Evolutionary conservation across 2,329 filamentous ascomycete genomes (phyloP), one percentile per base, ranked within the genome.

Genomic region (Berkeleyomyces basicola): DNA sequence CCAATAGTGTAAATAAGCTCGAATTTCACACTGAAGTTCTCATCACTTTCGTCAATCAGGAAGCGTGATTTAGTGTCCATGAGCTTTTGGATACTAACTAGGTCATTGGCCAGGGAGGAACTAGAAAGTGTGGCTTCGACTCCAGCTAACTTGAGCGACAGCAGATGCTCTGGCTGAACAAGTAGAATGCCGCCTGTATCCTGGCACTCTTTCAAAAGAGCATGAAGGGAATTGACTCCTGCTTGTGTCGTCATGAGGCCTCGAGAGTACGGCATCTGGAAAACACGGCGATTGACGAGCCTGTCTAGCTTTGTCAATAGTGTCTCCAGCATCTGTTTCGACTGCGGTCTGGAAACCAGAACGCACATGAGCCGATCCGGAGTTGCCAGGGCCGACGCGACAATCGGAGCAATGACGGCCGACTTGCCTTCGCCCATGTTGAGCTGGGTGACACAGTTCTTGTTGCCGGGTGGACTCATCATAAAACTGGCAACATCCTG

Each of bases 381-480:
- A 57, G 87, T 73, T 0, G 81, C 80, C 0, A 86, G 69, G 0
- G 74, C 70, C 0, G 79, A 71, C 0, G 80, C 79, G 0, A 85
- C 78, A 44, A 87, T 83, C 0, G 85, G 85, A 0, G 85, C 76
- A 58, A 90, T 88, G 1, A 87, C 80, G 0, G 84, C 85, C 0
- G 82, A 83, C 66, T 88, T 88, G 0, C 85, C 85, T 67, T 86
- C 79, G 0, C 85, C 85, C 84, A 88, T 88, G 66, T 86, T 87
- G 1, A 88, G 70, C 67, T 87, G 83, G 73, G 87, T 78, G 0
- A 84, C 78, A 0, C 76, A 70, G 66, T 84, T 86, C 0, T 68
- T 37, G 0, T 67, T 69, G 0, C 68, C 68, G 0, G 68, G 67
- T 0, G 77, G 76, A 0, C 67, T 59, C 2, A 76, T 78, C 80